phyloP scores from a whole-genome alignment of 2,329 filamentous ascomycete genomes.

The Ophiostoma himal-ulmi region DNA sequence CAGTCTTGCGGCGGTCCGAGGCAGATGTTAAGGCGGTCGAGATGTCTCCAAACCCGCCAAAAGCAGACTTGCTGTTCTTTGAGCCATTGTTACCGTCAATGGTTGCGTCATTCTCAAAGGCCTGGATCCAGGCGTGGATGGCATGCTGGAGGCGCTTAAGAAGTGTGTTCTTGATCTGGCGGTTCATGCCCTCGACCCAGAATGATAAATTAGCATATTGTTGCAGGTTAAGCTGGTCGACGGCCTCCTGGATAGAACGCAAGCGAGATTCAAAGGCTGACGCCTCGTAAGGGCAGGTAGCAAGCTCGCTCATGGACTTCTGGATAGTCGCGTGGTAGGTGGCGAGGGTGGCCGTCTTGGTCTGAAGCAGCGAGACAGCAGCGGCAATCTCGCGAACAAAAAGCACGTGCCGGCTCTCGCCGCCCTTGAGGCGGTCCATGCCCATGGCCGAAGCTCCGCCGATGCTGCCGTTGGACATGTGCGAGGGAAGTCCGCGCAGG shows the following conservation, averaged over 20 bases:
- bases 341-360: constrained; percentile 73
- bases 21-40: neutral
- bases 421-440: constrained; percentile 50
- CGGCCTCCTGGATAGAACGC: constrained; percentile 80
- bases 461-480: constrained; percentile 53
- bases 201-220: constrained; percentile 88
- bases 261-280: constrained; percentile 74
- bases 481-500: constrained; percentile 56
- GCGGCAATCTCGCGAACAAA: constrained; percentile 92
- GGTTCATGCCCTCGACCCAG: constrained; percentile 86
- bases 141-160: constrained; percentile 78
- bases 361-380: constrained; percentile 80
- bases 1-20: constrained; percentile 34
- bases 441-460: constrained; percentile 37
- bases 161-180: constrained; percentile 73
- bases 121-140: constrained; percentile 77
- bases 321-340: constrained; percentile 76
- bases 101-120: constrained; percentile 61
- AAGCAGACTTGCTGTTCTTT: constrained; percentile 21
- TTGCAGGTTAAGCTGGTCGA: constrained; percentile 94
- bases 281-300: constrained; percentile 75
- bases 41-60: constrained; percentile 16
- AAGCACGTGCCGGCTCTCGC: constrained; percentile 89
- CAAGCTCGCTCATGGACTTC: constrained; percentile 75
- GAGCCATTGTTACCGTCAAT: constrained; percentile 39